Conservation (phyloP, 306 rosid genomes). For the Casuarina equisetifolia region DNA sequence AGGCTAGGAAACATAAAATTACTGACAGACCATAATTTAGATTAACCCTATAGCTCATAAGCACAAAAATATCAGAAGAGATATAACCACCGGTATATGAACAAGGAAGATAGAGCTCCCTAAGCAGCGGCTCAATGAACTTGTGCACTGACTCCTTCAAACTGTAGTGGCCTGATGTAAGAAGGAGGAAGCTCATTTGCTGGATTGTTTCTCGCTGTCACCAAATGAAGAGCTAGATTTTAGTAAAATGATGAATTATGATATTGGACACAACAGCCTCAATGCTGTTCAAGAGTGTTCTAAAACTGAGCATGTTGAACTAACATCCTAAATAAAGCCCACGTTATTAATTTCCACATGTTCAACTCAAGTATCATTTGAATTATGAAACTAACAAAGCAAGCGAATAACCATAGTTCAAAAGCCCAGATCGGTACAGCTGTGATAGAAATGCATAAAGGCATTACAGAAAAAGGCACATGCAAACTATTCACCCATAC, state of each 20-base stretch:
- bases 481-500: not conserved
- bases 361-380: not conserved
- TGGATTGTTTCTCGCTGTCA: slow-evolving; percentile 47
- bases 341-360: not conserved
- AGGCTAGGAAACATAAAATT: not conserved
- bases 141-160: slow-evolving; percentile 52
- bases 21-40: too few species aligned
- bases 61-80: not conserved
- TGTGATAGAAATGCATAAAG: not conserved
- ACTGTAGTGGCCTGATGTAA: slow-evolving; percentile 58
- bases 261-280: not conserved
- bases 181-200: slow-evolving; percentile 43
- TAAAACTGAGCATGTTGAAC: not conserved
- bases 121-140: slow-evolving; percentile 66
- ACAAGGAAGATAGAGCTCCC: slow-evolving; percentile 48
- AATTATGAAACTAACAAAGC: not conserved
- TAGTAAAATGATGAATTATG: not conserved
- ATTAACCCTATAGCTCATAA: too few species aligned
- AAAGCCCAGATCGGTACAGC: not conserved
- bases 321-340: not conserved
- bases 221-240: not conserved
- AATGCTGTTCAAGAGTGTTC: not conserved
- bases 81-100: slow-evolving; percentile 49
- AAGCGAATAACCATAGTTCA: not conserved
- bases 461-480: not conserved